Evolutionary conservation across 805 yeast genomes (phyloP), one percentile per base, ranked within the genome.

Genomic region (Ogataea philodendri): DNA sequence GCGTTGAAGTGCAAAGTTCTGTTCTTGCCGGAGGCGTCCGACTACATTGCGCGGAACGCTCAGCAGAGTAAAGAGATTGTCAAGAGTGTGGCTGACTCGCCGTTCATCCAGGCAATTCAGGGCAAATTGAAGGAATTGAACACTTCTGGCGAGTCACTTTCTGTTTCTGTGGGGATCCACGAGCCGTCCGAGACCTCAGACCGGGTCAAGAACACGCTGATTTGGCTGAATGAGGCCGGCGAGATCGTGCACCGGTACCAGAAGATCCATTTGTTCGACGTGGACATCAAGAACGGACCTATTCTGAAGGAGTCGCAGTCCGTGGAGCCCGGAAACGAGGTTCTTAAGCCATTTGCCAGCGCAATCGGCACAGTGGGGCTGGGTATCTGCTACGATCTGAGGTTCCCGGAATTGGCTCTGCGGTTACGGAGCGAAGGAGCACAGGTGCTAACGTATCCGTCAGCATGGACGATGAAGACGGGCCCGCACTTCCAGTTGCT

Each of bases 1-100:
- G 62, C 60, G 2, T 55, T 68, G 10, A 73, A 81, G 3, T 88
- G 83, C 9, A 67, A 72, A 44, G 76, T 86, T 3, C 65, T 93
- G 5, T 87, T 93, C 53, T 70, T 90, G 28, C 97, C 97, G 2
- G 98, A 90, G 57, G 97, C 97, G 0, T 72, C 93, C 4, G 97
- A 90, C 57, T 90, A 87, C 57, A 70, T 90, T 24, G 81, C 95
- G 5, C 67, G 76, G 34, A 76, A 76, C 52, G 81, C 89, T 2
- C 57, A 50, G 1, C 89, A 86, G 47, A 79, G 94, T 1, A 66
- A 69, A 34, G 47, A 63, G 17, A 62, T 90, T n/a, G 87, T 82
- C 0, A 54, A 66, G 25, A 41, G 71, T 9, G 65, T 70, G 17
- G 60, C 63, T 2, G 54, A 64, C 31, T 58, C 72, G 10, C 57